Evolutionary conservation across 2,329 filamentous ascomycete genomes (phyloP).

Genomic region (Fusarium mundagurra): DNA sequence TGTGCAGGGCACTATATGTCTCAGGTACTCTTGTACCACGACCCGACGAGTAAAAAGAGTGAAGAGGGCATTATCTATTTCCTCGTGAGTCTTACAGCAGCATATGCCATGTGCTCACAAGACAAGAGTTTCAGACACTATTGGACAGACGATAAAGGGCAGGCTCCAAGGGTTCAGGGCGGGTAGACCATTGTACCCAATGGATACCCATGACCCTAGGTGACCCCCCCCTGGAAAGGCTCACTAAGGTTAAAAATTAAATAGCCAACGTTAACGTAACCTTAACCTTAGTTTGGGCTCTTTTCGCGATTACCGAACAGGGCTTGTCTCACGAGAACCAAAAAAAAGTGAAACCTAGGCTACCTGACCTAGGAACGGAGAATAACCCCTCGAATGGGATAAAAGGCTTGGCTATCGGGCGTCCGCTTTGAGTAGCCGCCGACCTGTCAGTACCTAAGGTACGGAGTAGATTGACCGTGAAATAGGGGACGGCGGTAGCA

Average conservation of each 20-base stretch:
- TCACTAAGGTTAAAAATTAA: conserved; percentile 16
- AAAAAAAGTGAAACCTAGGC: conserved; percentile 6
- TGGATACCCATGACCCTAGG: not conserved
- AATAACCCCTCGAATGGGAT: conserved; percentile 26
- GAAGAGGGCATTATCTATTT: not conserved
- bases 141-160: not conserved
- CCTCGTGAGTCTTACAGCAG: not conserved
- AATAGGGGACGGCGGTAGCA: conserved; percentile 9
- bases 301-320: conserved; percentile 24
- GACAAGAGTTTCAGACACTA: not conserved
- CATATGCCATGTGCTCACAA: not conserved
- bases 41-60: not conserved
- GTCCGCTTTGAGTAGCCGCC: conserved; percentile 1
- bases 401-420: not conserved
- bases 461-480: not conserved
- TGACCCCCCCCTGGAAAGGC: not conserved
- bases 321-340: conserved; percentile 20
- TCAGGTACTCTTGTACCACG: conserved; percentile 1
- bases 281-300: not conserved
- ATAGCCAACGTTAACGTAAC: not conserved
- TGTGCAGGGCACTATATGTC: not conserved
- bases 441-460: not conserved
- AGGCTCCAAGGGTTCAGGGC: conserved; percentile 1
- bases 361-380: not conserved
- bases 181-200: not conserved